Evolutionary conservation across 2,329 filamentous ascomycete species (phyloP), one percentile per base, ranked within the genome.

Genomic region (Pseudodiploospora longispora): DNA sequence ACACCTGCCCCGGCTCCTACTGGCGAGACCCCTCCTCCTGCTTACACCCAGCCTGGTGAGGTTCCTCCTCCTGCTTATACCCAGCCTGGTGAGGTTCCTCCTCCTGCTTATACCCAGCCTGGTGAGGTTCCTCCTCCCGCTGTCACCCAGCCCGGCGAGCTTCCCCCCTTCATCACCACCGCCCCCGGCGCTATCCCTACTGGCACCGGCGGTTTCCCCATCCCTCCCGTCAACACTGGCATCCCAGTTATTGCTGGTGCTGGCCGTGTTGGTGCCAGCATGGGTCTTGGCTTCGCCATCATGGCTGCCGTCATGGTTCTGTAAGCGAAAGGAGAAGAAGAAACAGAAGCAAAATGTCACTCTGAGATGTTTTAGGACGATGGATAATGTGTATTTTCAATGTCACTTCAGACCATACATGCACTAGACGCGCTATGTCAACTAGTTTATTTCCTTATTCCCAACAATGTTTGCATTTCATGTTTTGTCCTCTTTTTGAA

Each of bases 201-300:
- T 33, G 62, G 64, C 49, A 62, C 64, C 36, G 60, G 60, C 41
- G 58, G 58, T 36, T 49, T 63, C 39, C 55, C 59, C 44, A 55
- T 56, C 44, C 59, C 67, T 40, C 59, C 64, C 41, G 61, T 65
- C 46, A 54, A 61, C 39, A 54, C 51, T 46, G 53, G 52, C 40
- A 49, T 67, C 37, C 63, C 66, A 36, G 59, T 68, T 50, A 60
- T 60, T 49, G 67, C 65, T 44, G 64, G 65, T 53, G 60, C 65
- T 46, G 62, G 59, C 50, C 67, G 63, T 46, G 51, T 67, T 41
- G 63, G 62, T 47, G 62, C 65, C 46, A 68, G 72, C 48, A 54
- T 76, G 52, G 70, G 69, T 48, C 62, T 75, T 45, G 69, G 67
- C 42, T 55, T 72, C 41, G 67, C 65, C 46, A 65, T 65, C 51